Conservation (phyloP, 768 basidiomycete species). For the Mrakia hoshinonis region DNA sequence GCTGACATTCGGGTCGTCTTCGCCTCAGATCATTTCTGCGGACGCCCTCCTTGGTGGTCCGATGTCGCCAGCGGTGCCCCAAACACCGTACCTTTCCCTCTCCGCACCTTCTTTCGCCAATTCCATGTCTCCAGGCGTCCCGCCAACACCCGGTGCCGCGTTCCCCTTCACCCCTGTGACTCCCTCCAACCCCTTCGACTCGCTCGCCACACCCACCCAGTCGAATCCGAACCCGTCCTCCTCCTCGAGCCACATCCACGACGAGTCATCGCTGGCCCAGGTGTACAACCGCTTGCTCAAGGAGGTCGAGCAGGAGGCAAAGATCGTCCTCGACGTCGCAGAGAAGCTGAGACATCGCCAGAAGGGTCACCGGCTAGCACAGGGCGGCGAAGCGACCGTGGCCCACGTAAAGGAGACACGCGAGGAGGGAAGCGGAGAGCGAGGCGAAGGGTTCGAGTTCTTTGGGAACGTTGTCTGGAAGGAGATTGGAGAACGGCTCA, state of each 20-base stretch:
- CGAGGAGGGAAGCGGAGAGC: constrained; percentile 3
- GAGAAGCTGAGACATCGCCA: constrained; percentile 11
- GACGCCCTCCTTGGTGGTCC: constrained; percentile 47
- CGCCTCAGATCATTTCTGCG: constrained; percentile 59
- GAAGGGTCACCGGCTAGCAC: not conserved
- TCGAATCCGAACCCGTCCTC: not conserved
- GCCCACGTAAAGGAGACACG: not conserved
- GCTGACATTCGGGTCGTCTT: not conserved
- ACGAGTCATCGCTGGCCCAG: not conserved
- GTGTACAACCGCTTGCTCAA: constrained; percentile 7
- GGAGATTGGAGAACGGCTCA: constrained; percentile 67
- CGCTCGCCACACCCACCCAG: constrained; percentile 3
- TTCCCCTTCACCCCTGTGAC: constrained; percentile 19
- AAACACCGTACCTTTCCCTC: constrained; percentile 32
- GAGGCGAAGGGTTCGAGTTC: constrained; percentile 58
- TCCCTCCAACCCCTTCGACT: constrained; percentile 14
- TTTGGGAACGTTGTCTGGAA: constrained; percentile 84
- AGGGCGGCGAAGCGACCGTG: not conserved
- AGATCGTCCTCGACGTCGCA: constrained; percentile 10
- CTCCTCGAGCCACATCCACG: not conserved
- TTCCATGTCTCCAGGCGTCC: constrained; percentile 48
- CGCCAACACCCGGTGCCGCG: constrained; percentile 45
- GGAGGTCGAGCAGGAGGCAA: constrained; percentile 10
- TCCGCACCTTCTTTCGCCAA: not conserved
- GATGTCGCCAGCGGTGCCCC: constrained; percentile 57